A percentile compares a stretch with the other conserved stretches of the same genome.
Conservation (phyloP, 108 stramenopile species). For the Fistulifera pelliculosa region DNA sequence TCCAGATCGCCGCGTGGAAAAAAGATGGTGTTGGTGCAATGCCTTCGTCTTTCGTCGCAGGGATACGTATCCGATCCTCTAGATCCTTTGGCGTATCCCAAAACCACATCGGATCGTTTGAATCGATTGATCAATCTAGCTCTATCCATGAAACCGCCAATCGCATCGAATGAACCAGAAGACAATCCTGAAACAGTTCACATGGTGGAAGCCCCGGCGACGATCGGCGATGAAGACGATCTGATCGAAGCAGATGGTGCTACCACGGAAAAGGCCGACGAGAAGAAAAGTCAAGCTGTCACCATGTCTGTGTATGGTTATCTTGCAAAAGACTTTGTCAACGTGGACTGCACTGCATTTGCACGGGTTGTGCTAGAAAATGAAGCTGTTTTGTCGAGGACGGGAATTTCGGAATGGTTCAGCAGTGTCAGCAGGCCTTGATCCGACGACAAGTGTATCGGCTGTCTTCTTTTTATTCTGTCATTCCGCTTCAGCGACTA, state of each 20-base stretch:
- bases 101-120: constrained; percentile 11
- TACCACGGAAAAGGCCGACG: constrained; percentile 4
- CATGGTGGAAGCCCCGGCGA: background rate
- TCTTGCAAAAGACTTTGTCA: constrained; percentile 6
- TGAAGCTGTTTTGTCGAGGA: constrained; percentile 6
- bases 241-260: background rate
- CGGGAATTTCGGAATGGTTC: constrained; percentile 24
- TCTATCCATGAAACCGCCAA: background rate
- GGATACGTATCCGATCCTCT: too few relatives aligned
- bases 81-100: constrained; percentile 3
- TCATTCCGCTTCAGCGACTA: constrained; percentile 17
- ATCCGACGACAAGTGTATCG: constrained; percentile 19
- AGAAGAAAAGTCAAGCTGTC: background rate
- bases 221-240: background rate
- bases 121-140: constrained; percentile 8
- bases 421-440: constrained; percentile 14
- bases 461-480: constrained; percentile 20
- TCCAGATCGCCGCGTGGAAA: constrained; percentile 59
- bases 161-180: background rate
- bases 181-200: constrained; percentile 3
- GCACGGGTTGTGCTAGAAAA: background rate
- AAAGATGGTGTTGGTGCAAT: constrained; percentile 51
- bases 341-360: background rate
- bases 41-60: background rate
- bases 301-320: background rate